Evolutionary conservation across 2,329 filamentous ascomycete species (phyloP), one percentile per base, ranked within the genome.

Genomic region (Colletotrichum brevisporum): DNA sequence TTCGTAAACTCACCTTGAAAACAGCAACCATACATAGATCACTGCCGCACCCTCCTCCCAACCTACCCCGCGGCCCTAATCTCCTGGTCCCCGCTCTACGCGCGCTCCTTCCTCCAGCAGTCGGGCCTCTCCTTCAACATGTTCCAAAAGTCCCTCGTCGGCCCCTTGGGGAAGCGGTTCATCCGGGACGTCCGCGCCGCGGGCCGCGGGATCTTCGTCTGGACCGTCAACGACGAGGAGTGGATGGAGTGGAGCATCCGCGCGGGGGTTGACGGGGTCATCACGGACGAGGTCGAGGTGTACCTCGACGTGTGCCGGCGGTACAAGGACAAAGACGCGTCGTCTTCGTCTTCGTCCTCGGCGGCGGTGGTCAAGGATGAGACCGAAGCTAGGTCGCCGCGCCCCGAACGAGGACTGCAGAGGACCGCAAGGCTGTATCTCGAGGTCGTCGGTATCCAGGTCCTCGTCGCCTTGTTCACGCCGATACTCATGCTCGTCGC

Each of bases 241-340:
- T 88, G 90, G 80, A 98, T 98, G 95, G 87, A 90, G 74, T 97
- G 94, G 94, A 87, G 89, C 71, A 89, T 97, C 41, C 80, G 84
- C 31, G 81, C 87, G 50, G 74, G 74, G 27, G 82, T 97, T 1
- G 93, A 97, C 74, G 95, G 93, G 1, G 91, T 97, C 5, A 90
- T 97, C 61, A 97, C 94, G 0, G 95, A 98, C 76, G 90, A 97
- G 73, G 93, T 93, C 1, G 87, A 87, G 76, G 79, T 87, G 72
- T 95, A 90, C 75, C 76, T 90, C 26, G 86, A 91, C 52, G 85
- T 94, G 2, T 89, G 88, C 71, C 3, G 62, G 2, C 50, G 71
- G 3, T 63, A 59, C 50, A 41, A 66, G 43, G 61, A 43, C 2
- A 27, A 12, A 3, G 27, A 36, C 3, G 18, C 45, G 4, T 36